Conservation (phyloP, 2,329 filamentous ascomycete genomes). For the Trichoderma sp. region DNA sequence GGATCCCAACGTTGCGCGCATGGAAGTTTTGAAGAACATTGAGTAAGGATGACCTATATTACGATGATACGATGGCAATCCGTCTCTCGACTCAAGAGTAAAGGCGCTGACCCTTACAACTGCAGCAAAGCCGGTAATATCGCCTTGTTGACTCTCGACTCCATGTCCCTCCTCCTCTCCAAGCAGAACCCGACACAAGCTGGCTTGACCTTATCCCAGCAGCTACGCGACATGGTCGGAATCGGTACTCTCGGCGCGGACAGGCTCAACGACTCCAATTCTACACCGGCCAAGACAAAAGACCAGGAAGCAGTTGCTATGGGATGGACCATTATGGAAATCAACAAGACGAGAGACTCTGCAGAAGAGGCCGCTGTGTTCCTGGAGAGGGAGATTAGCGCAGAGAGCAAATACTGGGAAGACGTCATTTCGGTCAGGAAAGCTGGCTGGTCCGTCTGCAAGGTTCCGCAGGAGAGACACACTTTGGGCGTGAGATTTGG, state of each 20-base stretch:
- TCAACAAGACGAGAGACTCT: slow-evolving; percentile 70
- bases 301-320: slow-evolving; percentile 56
- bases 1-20: slow-evolving; percentile 49
- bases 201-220: slow-evolving; percentile 64
- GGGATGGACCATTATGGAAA: slow-evolving; percentile 75
- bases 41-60: slow-evolving; percentile 41
- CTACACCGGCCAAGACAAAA: slow-evolving; percentile 52
- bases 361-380: slow-evolving; percentile 69
- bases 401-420: slow-evolving; percentile 85
- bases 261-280: slow-evolving; percentile 58
- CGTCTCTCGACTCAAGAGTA: slow-evolving; percentile 1
- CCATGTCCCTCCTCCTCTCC: slow-evolving; percentile 78
- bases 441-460: slow-evolving; percentile 81
- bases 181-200: slow-evolving; percentile 73
- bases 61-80: neutral
- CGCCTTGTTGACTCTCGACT: slow-evolving; percentile 70
- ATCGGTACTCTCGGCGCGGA: slow-evolving; percentile 71
- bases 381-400: slow-evolving; percentile 71
- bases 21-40: slow-evolving; percentile 57
- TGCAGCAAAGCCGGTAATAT: slow-evolving; percentile 46
- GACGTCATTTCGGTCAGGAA: slow-evolving; percentile 78
- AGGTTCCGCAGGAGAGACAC: slow-evolving; percentile 68
- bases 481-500: slow-evolving; percentile 85
- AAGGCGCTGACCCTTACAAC: neutral
- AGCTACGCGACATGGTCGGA: slow-evolving; percentile 67